These are phyloP conservation scores for Trichophyton simii DNA, from an alignment of 2,329 filamentous ascomycete genomes.

Conservation along the genomic window DNA sequence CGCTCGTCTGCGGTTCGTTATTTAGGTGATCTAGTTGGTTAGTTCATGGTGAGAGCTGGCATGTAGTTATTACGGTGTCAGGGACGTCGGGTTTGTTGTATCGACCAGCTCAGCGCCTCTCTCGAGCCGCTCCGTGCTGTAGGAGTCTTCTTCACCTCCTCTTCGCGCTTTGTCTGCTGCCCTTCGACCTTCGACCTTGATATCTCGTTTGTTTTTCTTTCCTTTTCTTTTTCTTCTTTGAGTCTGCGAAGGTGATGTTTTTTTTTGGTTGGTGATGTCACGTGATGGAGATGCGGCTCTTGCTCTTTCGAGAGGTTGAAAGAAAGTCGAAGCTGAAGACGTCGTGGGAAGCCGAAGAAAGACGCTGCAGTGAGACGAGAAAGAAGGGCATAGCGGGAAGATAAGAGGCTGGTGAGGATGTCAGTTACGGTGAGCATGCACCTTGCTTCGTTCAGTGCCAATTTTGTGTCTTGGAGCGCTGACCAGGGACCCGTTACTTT, in stretches of 20 bases:
- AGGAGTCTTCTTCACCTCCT: background rate
- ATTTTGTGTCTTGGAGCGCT: background rate
- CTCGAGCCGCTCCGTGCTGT: background rate
- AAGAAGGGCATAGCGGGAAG: background rate
- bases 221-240: background rate
- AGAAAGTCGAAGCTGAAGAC: background rate
- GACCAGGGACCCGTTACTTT: background rate
- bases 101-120: background rate
- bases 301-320: no score
- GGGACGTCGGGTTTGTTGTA: background rate
- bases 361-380: background rate
- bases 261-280: background rate
- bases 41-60: background rate
- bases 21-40: background rate
- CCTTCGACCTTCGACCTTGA: background rate
- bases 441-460: background rate
- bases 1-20: background rate
- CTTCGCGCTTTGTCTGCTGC: background rate
- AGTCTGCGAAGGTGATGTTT: no score
- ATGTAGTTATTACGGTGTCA: background rate
- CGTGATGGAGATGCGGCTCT: background rate
- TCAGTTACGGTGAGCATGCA: slow-evolving; percentile 12
- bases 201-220: background rate
- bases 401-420: slow-evolving; percentile 3
- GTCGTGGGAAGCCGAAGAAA: no score